Evolutionary conservation across 2,329 filamentous ascomycete genomes (phyloP), one percentile per base, ranked within the genome.

Genomic region (Tolypocladium ophioglossoides): DNA sequence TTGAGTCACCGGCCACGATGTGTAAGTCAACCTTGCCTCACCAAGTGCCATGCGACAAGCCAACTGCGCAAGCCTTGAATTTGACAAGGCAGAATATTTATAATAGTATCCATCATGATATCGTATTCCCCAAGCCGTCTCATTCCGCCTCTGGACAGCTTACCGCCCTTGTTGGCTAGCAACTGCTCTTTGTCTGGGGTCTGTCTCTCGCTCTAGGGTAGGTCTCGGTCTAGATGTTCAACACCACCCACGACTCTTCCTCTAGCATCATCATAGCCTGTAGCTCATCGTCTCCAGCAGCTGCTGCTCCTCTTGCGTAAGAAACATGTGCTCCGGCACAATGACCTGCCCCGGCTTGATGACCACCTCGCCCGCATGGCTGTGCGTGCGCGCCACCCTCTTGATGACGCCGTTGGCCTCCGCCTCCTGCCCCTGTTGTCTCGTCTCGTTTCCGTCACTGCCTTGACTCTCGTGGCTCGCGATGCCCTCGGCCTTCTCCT

Each of bases 281-380:
- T 37, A 63, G 49, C 66, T 64, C 56, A 73, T 61, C 22, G 64
- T 64, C 57, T 73, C 69, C 35, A 73, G 54, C 12, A 70, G 52
- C 51, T 68, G 62, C 22, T 63, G 53, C 59, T 73, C 71, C 22
- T 73, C 70, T 18, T 68, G 70, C 53, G 65, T 69, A 22, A 73
- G 62, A 44, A 62, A 69, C 56, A 73, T 59, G 53, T 69, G 61
- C 8, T 66, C 59, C 1, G 71, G 71, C 10, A 73, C 54, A 10
- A 69, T 55, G 2, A 73, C 60, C 24, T 62, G 58, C 2, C 71
- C 70, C 0, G 64, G 62, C 41, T 63, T 66, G 50, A 73, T 68
- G 1, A 73, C 69, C 32, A 73, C 63, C 44, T 71, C 64, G 5
- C 58, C 56, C 7, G 53, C 54, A 49, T 54, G 55, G 30, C 46